Evolutionary conservation across 495 filamentous ascomycete species (phyloP).

Genomic region (Podospora sp.): DNA sequence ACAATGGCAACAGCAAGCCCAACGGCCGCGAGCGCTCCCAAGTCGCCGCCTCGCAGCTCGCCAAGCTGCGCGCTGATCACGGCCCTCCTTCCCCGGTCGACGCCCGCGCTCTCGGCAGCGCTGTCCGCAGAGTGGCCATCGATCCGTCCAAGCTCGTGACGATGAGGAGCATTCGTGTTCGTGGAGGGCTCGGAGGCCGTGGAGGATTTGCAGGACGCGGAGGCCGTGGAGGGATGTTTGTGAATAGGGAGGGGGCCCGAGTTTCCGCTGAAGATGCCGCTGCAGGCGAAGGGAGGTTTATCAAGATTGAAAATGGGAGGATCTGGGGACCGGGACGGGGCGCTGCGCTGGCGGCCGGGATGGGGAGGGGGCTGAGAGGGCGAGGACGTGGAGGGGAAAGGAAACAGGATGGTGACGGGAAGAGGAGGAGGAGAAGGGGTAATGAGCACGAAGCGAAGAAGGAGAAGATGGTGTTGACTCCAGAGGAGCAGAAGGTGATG

Average conservation of each 20-base stretch:
- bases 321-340: neutral
- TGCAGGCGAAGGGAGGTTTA: neutral
- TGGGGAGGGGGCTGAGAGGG: conserved; percentile 1
- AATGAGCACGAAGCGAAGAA: neutral
- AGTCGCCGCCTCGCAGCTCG: conserved; percentile 30
- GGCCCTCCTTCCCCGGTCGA: conserved; percentile 19
- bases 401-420: neutral
- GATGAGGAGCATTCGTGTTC: conserved; percentile 35
- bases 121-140: neutral
- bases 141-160: conserved; percentile 31
- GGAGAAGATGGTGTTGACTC: conserved; percentile 22
- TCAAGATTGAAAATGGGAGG: too few relatives aligned
- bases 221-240: neutral
- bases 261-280: too few relatives aligned
- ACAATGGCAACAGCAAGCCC: conserved; percentile 7
- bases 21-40: conserved; percentile 20
- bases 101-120: conserved; percentile 24
- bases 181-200: too few relatives aligned
- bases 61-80: conserved; percentile 15
- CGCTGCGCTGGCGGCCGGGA: neutral
- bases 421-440: neutral
- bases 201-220: conserved; percentile 10
- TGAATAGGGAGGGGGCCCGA: too few relatives aligned
- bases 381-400: conserved; percentile 12
- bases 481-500: conserved; percentile 29